Percentiles rank a stretch among this genome's conserved stretches.
Conservation (phyloP, 352 stramenopile species). For the Phytophthora cajani region DNA sequence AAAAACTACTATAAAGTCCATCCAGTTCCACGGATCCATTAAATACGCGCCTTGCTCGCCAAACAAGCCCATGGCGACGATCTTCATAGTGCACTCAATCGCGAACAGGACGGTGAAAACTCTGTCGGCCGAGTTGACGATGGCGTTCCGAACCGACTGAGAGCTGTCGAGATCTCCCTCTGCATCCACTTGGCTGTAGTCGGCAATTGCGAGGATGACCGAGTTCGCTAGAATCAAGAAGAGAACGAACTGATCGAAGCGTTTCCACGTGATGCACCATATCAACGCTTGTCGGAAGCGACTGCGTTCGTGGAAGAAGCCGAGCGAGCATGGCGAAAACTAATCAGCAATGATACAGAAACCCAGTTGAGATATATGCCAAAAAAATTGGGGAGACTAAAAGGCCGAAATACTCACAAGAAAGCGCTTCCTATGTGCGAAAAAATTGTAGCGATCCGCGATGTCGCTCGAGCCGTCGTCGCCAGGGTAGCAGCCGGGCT, state of each 20-base stretch:
- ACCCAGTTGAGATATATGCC: not conserved
- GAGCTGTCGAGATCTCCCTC: conserved; percentile 51
- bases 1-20: conserved; percentile 92
- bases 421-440: conserved; percentile 62
- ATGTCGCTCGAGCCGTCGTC: conserved; percentile 62
- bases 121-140: conserved; percentile 65
- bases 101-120: conserved; percentile 82
- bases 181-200: conserved; percentile 69
- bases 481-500: conserved; percentile 58
- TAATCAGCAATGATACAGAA: conserved; percentile 8
- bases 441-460: conserved; percentile 73
- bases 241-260: conserved; percentile 87
- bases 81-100: conserved; percentile 91
- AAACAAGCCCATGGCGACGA: conserved; percentile 85
- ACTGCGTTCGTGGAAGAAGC: conserved; percentile 56
- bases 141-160: conserved; percentile 51
- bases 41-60: conserved; percentile 80
- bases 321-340: conserved; percentile 68
- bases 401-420: conserved; percentile 34
- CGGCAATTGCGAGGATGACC: conserved; percentile 78
- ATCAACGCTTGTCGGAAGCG: conserved; percentile 63
- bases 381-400: not conserved
- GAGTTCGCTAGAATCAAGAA: conserved; percentile 87
- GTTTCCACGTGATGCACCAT: conserved; percentile 74
- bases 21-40: conserved; percentile 89